Evolutionary conservation across 345 rosid species (phyloP).

Genomic region (Eucalyptus fibrosa): DNA sequence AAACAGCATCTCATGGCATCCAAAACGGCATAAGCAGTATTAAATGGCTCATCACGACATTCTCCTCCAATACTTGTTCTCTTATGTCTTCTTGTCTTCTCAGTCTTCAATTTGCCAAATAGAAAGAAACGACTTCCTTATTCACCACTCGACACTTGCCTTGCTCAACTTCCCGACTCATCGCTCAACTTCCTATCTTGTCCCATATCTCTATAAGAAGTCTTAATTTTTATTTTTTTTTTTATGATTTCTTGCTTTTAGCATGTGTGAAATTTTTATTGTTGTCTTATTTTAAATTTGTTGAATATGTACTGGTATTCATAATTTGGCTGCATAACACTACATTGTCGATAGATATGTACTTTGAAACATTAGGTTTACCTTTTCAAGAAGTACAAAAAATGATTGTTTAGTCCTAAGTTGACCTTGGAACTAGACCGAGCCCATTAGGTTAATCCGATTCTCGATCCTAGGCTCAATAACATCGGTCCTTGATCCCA

Average conservation of each 20-base stretch:
- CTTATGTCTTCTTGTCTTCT: rapidly evolving
- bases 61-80: too few relatives aligned
- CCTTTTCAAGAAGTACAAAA: too few relatives aligned
- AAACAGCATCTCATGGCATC: rapidly evolving
- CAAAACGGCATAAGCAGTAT: rapidly evolving
- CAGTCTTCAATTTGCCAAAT: too few relatives aligned
- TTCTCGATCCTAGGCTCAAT: rapidly evolving
- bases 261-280: too few relatives aligned
- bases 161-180: rapidly evolving
- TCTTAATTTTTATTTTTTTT: rapidly evolving
- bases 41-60: too few relatives aligned
- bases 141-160: rapidly evolving
- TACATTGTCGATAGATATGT: too few relatives aligned
- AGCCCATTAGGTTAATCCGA: rapidly evolving
- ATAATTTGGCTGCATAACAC: rapidly evolving
- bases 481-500: rapidly evolving
- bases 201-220: too few relatives aligned
- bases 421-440: rapidly evolving
- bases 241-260: too few relatives aligned
- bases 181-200: too few relatives aligned
- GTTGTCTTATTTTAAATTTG: too few relatives aligned
- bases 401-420: too few relatives aligned
- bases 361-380: rapidly evolving
- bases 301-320: rapidly evolving
- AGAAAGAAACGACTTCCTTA: too few relatives aligned